Evolutionary conservation across 257 asterid genomes (phyloP).

Genomic region (Salvia splendens): DNA sequence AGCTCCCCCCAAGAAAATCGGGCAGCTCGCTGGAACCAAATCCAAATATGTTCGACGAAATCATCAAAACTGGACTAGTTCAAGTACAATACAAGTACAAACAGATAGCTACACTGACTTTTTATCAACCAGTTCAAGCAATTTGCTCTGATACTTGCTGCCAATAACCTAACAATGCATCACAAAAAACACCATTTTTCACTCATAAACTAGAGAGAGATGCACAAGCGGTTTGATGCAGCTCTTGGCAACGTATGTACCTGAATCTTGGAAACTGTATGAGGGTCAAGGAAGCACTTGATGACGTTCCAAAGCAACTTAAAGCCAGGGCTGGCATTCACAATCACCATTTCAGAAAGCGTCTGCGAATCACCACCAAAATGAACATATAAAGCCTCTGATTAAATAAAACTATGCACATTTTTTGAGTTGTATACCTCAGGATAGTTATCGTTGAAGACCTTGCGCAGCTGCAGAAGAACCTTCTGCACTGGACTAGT

Average conservation of each 20-base stretch:
- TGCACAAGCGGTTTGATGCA: background rate
- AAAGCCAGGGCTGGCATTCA: conserved; percentile 65
- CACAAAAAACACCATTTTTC: background rate
- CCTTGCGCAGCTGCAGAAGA: conserved; percentile 52
- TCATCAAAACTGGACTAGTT: background rate
- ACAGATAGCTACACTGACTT: conserved; percentile 35
- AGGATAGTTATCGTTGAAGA: conserved; percentile 48
- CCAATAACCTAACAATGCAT: conserved; percentile 52
- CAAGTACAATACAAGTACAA: background rate
- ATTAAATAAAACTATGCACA: background rate
- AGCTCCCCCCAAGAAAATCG: conserved; percentile 60
- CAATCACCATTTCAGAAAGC: conserved; percentile 48
- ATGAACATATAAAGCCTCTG: background rate
- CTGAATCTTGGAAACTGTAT: conserved; percentile 53
- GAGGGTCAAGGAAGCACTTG: conserved; percentile 60
- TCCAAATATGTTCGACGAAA: background rate
- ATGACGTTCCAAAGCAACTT: conserved; percentile 57
- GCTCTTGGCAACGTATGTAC: conserved; percentile 31
- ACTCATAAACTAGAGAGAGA: background rate
- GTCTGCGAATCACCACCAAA: conserved; percentile 38
- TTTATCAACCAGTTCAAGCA: conserved; percentile 55
- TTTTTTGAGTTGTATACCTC: conserved; percentile 36
- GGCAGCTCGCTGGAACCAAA: conserved; percentile 55
- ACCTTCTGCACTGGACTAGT: conserved; percentile 55
- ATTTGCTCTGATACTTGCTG: conserved; percentile 44